phyloP scores from a whole-genome alignment of 768 basidiomycete species.

The Tulasnella sp. region DNA sequence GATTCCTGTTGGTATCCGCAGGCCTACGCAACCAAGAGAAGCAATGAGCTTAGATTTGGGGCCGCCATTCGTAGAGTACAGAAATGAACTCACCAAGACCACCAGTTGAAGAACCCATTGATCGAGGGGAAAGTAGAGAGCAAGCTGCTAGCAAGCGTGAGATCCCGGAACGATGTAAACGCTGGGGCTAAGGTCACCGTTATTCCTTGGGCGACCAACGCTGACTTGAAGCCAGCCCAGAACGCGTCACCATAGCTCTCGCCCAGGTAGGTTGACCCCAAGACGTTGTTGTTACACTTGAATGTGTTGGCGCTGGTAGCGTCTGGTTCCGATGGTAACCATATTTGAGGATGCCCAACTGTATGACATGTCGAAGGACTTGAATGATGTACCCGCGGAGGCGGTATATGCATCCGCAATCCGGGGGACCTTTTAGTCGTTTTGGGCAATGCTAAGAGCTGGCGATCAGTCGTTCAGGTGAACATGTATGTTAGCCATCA shows the following conservation, averaged over 20 bases:
- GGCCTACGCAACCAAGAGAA: background rate
- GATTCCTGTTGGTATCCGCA: background rate
- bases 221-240: background rate
- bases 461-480: background rate
- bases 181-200: slow-evolving; percentile 23
- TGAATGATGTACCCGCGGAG: background rate
- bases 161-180: slow-evolving; percentile 25
- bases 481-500: background rate
- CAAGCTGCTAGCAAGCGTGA: slow-evolving; percentile 19
- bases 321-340: background rate
- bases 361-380: background rate
- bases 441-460: background rate
- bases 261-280: background rate
- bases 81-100: slow-evolving; percentile 27
- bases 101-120: slow-evolving; percentile 30
- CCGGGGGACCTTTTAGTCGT: background rate
- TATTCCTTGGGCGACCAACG: background rate
- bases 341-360: background rate
- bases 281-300: background rate
- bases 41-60: no score
- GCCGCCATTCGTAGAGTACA: slow-evolving; percentile 22
- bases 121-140: slow-evolving; percentile 22
- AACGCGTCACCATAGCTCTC: background rate
- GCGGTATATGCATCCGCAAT: background rate
- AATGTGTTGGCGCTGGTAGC: background rate